Evolutionary conservation across 176 grass and related monocot species (phyloP).

Genomic region (Zea luxurians): DNA sequence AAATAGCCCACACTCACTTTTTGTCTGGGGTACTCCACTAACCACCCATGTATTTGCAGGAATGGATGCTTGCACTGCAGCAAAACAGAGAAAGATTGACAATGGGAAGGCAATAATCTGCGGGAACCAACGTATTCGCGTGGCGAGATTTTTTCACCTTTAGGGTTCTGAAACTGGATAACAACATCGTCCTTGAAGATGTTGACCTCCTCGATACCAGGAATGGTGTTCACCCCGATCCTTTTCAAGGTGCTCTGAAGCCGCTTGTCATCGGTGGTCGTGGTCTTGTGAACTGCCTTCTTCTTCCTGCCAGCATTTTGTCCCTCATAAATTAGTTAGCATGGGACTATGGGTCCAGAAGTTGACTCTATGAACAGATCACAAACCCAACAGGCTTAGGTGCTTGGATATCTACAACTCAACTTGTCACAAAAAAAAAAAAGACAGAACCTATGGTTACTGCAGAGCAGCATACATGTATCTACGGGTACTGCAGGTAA

Average conservation of each 20-base stretch:
- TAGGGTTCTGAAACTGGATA: slow-evolving; percentile 73
- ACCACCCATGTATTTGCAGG: slow-evolving; percentile 81
- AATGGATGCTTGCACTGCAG: slow-evolving; percentile 84
- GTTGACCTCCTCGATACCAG: slow-evolving; percentile 84
- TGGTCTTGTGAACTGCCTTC: slow-evolving; percentile 84
- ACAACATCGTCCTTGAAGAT: slow-evolving; percentile 80
- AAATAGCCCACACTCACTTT: slow-evolving; percentile 45
- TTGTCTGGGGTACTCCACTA: slow-evolving; percentile 68
- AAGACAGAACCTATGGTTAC: neutral
- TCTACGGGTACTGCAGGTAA: neutral
- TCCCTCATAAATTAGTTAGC: neutral
- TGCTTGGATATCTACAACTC: neutral
- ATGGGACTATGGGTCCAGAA: neutral
- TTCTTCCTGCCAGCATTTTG: slow-evolving; percentile 60
- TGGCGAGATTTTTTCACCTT: slow-evolving; percentile 38
- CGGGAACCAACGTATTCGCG: neutral
- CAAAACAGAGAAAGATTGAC: neutral
- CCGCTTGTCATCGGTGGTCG: slow-evolving; percentile 77
- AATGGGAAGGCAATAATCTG: neutral
- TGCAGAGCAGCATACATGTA: neutral
- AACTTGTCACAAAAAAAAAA: neutral
- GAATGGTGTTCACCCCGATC: slow-evolving; percentile 66
- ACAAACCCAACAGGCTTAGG: neutral
- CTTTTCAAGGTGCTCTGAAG: slow-evolving; percentile 83
- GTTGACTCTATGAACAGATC: neutral